Conservation (phyloP, 768 basidiomycete species). For the Lactarius pseudohatsudake region DNA sequence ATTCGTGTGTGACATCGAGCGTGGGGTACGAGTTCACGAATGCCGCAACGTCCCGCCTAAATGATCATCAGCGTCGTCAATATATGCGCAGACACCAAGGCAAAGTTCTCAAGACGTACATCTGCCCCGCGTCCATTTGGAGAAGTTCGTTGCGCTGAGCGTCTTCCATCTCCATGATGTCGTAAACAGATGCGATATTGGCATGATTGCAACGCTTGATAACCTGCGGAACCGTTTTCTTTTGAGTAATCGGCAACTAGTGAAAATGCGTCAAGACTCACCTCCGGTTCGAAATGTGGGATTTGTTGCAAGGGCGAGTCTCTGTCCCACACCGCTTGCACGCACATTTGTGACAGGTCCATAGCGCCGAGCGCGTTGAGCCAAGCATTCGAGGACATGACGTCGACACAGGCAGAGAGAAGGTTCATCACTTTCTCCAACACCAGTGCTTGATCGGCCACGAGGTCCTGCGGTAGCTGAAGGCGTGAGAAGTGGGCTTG, state of each 20-base stretch:
- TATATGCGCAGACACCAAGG: conserved; percentile 6
- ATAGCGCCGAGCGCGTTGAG: conserved; percentile 92
- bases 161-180: conserved; percentile 98
- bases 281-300: conserved; percentile 92
- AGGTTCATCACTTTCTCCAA: conserved; percentile 89
- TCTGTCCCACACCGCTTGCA: conserved; percentile 96
- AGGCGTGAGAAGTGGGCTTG: conserved; percentile 97
- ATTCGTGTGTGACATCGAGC: conserved; percentile 84
- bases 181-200: conserved; percentile 87
- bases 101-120: conserved; percentile 54
- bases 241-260: not conserved
- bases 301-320: conserved; percentile 96
- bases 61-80: conserved; percentile 27
- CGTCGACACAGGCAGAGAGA: conserved; percentile 93
- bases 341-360: conserved; percentile 98
- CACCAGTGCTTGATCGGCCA: conserved; percentile 85
- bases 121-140: conserved; percentile 81
- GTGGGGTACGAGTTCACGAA: conserved; percentile 98
- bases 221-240: conserved; percentile 44
- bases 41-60: conserved; percentile 88
- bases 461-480: conserved; percentile 89
- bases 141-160: conserved; percentile 78
- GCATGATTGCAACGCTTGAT: conserved; percentile 83
- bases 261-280: conserved; percentile 36
- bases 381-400: conserved; percentile 97